A percentile compares a stretch with the other conserved stretches of the same genome.
phyloP scores from a whole-genome alignment of 2,329 filamentous ascomycete genomes.

The Pestalotiopsis sp. region DNA sequence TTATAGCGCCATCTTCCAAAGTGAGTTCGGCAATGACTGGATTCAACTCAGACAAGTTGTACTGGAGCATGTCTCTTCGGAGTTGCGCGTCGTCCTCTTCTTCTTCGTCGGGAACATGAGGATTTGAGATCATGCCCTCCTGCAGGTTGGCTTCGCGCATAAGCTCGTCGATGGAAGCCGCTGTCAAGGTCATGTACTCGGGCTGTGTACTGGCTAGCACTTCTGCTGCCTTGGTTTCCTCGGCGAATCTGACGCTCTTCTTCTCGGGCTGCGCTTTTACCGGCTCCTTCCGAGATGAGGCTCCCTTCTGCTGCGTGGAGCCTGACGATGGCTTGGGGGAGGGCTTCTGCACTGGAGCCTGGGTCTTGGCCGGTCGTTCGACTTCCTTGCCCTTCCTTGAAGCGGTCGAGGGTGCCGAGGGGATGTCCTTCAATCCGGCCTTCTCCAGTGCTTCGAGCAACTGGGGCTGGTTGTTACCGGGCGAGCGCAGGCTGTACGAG shows the following conservation, averaged over 20 bases:
- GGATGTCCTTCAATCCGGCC: constrained; percentile 63
- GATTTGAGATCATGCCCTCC: constrained; percentile 47
- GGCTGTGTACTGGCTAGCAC: constrained; percentile 20
- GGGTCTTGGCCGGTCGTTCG: background rate
- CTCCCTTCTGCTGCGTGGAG: background rate
- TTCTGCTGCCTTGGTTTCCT: constrained; percentile 56
- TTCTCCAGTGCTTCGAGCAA: constrained; percentile 75
- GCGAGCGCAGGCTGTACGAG: constrained; percentile 65
- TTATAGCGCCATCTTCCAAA: constrained; percentile 69
- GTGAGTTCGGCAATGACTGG: constrained; percentile 91
- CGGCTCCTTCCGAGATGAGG: background rate
- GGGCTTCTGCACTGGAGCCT: background rate
- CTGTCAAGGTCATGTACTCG: constrained; percentile 37
- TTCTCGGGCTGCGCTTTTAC: constrained; percentile 30
- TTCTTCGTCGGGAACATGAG: constrained; percentile 73
- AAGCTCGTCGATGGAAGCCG: constrained; percentile 54
- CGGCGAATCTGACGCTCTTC: constrained; percentile 66
- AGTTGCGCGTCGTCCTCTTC: constrained; percentile 77
- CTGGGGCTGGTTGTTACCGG: constrained; percentile 67
- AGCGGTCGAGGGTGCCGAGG: constrained; percentile 26
- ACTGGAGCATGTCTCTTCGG: constrained; percentile 86
- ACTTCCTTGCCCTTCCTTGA: constrained; percentile 9
- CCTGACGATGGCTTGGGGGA: background rate
- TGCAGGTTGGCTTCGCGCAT: constrained; percentile 59
- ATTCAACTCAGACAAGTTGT: constrained; percentile 85